Percentiles rank a stretch among this genome's conserved stretches.
Conservation (phyloP, 2,329 filamentous ascomycete species). For the Myriosclerotinia curreyana region DNA sequence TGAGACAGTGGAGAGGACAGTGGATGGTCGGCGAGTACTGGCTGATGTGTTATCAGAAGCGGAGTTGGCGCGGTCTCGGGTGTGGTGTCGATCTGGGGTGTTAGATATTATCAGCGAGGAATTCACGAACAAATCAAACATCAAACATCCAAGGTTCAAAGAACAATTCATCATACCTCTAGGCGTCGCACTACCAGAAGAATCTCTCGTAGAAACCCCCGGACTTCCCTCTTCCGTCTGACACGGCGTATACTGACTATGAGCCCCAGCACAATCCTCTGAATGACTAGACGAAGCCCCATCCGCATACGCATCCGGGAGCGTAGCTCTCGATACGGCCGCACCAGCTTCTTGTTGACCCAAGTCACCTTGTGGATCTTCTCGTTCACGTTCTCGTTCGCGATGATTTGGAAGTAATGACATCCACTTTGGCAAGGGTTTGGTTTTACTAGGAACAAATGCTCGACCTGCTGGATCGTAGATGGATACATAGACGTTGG, state of each 20-base stretch:
- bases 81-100: background rate
- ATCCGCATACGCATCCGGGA: conserved; percentile 16
- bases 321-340: conserved; percentile 1
- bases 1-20: background rate
- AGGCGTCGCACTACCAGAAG: background rate
- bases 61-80: background rate
- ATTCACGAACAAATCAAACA: background rate
- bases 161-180: background rate
- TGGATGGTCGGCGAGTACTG: conserved; percentile 12
- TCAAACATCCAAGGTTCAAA: background rate
- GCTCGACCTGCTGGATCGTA: conserved; percentile 48
- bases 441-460: conserved; percentile 50
- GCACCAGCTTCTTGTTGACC: background rate
- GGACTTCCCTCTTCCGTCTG: background rate
- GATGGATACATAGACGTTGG: conserved; percentile 49
- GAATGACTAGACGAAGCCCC: conserved; percentile 15
- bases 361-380: background rate
- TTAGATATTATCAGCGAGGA: background rate
- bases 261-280: conserved; percentile 14
- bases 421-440: conserved; percentile 49
- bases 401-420: conserved; percentile 34
- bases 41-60: background rate
- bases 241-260: background rate
- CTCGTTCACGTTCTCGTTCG: conserved; percentile 26
- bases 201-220: too few relatives aligned